Evolutionary conservation across 805 yeast genomes (phyloP), one percentile per base, ranked within the genome.

Genomic region (Candida schatavii): DNA sequence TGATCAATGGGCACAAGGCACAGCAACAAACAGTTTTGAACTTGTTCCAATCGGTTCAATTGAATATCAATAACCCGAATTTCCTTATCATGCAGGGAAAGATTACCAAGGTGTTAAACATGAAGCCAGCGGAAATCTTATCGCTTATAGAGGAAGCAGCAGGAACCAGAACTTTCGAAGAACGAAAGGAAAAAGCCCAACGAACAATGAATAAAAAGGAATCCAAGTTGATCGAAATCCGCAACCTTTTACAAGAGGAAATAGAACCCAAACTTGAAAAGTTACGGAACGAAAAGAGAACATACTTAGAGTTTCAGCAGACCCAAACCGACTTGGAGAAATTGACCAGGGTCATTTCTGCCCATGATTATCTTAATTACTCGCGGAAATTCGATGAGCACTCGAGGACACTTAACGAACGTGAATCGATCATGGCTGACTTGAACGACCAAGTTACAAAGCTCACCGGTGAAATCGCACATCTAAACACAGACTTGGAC

Each of bases 11-110:
- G 26, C 97, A 89, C 61, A 81, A 95, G 47, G 97, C 97, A 0
- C 96, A 90, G 55, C 98, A 90, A 57, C 93, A 85, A 51, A 85
- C 93, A 9, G 97, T 93, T 1, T 74, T 89, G 42, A 90, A 85
- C 52, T 66, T 95, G 40, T 90, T 95, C 61, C 98, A 91, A 61
- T 84, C 95, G 14, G 96, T 95, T 18, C 99, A 93, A 64, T 75
- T 93, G 47, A 93, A 93, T 58, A 91, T 93, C 61, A 93, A 93
- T 62, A 93, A 91, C 58, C 99, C 99, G 25, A 93, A 93, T 61
- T 93, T 93, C 64, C 74, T 93, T 52, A 93, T 93, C 56, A 93
- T 95, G 99, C 99, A 93, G 66, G 99, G 99, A 46, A 88, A 89
- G 59, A 93, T 95, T 66, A 95, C 99, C 26, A 91, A 93, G 61